These are phyloP conservation scores for Fonsecaea pedrosoi DNA, from an alignment of 2,329 filamentous ascomycete species.

Conservation along the genomic window DNA sequence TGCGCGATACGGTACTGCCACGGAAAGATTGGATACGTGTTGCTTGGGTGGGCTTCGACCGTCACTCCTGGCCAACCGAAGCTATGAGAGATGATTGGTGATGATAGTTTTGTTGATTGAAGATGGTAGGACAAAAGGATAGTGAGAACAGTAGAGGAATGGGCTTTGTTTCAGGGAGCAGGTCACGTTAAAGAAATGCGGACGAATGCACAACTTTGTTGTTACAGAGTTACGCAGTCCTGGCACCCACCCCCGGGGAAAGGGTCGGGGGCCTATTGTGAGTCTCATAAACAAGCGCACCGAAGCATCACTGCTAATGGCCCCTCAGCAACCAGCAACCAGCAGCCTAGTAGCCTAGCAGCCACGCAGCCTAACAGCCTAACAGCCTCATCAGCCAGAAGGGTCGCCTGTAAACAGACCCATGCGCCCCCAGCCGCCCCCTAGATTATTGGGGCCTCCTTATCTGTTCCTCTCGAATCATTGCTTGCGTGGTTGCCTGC, in stretches of 20 bases:
- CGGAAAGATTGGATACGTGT: slow-evolving; percentile 7
- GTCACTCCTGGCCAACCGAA: neutral
- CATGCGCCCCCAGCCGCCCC: neutral
- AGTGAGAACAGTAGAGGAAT: neutral
- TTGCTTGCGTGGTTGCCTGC: neutral
- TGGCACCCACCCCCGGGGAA: neutral
- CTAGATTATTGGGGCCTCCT: neutral
- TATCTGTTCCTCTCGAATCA: neutral
- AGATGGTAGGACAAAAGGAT: slow-evolving; percentile 8
- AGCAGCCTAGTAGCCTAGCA: neutral
- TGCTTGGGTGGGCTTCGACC: neutral
- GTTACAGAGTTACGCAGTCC: slow-evolving; percentile 4
- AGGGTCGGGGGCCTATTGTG: slow-evolving; percentile 3
- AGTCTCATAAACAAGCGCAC: slow-evolving; percentile 14
- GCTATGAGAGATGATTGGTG: slow-evolving; percentile 1
- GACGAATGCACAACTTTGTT: slow-evolving; percentile 11
- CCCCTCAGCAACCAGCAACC: slow-evolving; percentile 17
- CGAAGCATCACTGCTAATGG: slow-evolving; percentile 1
- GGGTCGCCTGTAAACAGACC: neutral
- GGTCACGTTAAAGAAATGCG: neutral
- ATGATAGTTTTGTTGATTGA: neutral
- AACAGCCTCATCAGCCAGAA: neutral
- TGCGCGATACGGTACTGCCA: slow-evolving; percentile 20
- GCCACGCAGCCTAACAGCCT: neutral
- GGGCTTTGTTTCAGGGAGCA: slow-evolving; percentile 7